Conservation (phyloP, 1,139 yeast species). For the Debaryomyces robertsiae region DNA sequence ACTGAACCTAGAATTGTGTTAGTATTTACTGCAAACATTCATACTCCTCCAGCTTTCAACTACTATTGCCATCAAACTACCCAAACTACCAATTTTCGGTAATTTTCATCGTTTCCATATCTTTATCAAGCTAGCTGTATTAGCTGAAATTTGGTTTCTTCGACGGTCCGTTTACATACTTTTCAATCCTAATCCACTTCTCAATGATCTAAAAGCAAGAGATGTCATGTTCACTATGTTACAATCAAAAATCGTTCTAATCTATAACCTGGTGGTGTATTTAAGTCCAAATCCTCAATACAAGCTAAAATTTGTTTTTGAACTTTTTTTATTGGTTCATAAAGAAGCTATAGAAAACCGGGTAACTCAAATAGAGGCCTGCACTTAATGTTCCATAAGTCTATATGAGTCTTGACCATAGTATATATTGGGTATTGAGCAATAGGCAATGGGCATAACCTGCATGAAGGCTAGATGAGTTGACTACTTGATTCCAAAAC, state of each 20-base stretch:
- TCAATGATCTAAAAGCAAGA: constrained; percentile 57
- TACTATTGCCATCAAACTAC: not conserved
- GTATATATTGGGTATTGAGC: not conserved
- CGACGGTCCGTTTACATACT: constrained; percentile 32
- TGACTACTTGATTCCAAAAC: constrained; percentile 71
- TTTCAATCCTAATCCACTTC: constrained; percentile 50
- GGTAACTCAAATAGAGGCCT: constrained; percentile 11
- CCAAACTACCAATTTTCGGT: no score
- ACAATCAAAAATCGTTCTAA: constrained; percentile 6
- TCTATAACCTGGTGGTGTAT: constrained; percentile 5
- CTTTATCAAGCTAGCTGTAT: not conserved
- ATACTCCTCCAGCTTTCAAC: not conserved
- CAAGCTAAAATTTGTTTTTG: constrained; percentile 16
- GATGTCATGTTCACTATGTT: constrained; percentile 31
- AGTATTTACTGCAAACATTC: constrained; percentile 13
- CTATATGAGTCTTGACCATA: not conserved
- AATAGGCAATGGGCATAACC: no score
- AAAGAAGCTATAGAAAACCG: constrained; percentile 7
- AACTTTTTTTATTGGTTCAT: constrained; percentile 14
- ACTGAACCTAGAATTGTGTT: constrained; percentile 26
- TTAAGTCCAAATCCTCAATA: constrained; percentile 7
- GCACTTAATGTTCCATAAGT: constrained; percentile 1
- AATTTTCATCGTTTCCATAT: constrained; percentile 1
- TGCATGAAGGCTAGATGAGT: not conserved
- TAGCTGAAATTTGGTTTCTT: not conserved